Evolutionary conservation across 805 yeast species (phyloP), one percentile per base, ranked within the genome.

Genomic region (Lachancea nothofagi): DNA sequence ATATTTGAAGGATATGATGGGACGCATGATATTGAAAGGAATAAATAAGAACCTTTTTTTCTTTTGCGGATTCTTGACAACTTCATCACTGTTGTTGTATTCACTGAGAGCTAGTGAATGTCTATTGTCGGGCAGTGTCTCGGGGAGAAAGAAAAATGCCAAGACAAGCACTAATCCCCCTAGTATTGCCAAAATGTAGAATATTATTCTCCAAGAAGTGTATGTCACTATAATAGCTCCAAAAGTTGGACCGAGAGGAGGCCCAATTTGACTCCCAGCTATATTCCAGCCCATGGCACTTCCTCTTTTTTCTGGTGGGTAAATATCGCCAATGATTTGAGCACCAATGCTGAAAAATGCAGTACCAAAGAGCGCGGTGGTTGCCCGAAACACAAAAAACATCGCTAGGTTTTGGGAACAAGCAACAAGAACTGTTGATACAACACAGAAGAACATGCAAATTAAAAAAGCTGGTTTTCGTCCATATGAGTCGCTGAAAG

Each of bases 201-300:
- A n/a, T n/a, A n/a, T n/a, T n/a, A n/a, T n/a, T n/a, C n/a, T n/a
- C n/a, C n/a, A n/a, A n/a, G n/a, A n/a, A n/a, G n/a, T n/a, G n/a
- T n/a, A n/a, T n/a, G n/a, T n/a, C n/a, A n/a, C n/a, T n/a, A 75
- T 65, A 14, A 74, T 46, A 10, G 79, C 80, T 12, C 80, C 80
- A 8, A 72, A 24, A 4, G 74, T 68, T 3, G 78, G 75, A 0
- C 77, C 78, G 29, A 73, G 38, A 2, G 76, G 72, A 5, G 78
- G 73, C 0, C 80, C 82, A 1, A 74, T 37, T 46, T 75, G 80
- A 1, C 77, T 62, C 0, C 80, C 80, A 8, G 65, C 49, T 4
- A 76, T 55, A 8, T 69, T 60, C 60, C 70, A 62, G 2, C 76
- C 70, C 69, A 75, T 68, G 1, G 73, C 74, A 7, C 58, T 59